Evolutionary conservation across 495 filamentous ascomycete genomes (phyloP), one percentile per base, ranked within the genome.

Genomic region (Penicillium herquei): DNA sequence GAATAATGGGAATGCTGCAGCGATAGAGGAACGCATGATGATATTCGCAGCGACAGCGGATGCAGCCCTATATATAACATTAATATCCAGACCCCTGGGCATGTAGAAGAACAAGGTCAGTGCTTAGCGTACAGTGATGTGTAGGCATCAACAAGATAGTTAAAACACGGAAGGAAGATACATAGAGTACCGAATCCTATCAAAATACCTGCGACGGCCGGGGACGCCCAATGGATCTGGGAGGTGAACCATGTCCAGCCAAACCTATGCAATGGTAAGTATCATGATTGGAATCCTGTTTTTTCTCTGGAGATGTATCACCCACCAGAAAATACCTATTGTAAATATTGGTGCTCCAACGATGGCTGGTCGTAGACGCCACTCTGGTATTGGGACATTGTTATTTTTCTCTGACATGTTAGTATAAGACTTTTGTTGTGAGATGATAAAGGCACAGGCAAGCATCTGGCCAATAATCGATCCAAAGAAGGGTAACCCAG

Each of bases 1-100:
- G 67, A 96, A 96, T 3, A 96, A 78, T 12, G 92, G 92, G 70
- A 96, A 96, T 0, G 80, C 84, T 8, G 88, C 87, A 18, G 87
- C 91, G 44, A 83, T 83, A 0, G 90, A 70, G 6, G 87, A 92
- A 3, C 92, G 88, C 8, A 94, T 76, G 68, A 96, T 91, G 0
- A 92, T 94, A 68, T 96, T 95, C 18, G 86, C 91, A 8, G 92
- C 91, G 43, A 96, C 91, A 26, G 90, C 89, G 5, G 90, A 93
- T 37, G 91, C 91, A 12, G 91, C 91, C 52, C 80, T 84, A 42
- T 33, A 9, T 37, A 11, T 11, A 17, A 7, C 5, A 45, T 61
- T 13, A 61, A 46, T 6, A 34, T 12, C 9, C 2, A 12, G n/a
- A n/a, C n/a, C n/a, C n/a, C n/a, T n/a, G n/a, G n/a, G n/a, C n/a